Evolutionary conservation across 2,329 filamentous ascomycete species (phyloP), one percentile per base, ranked within the genome.

Genomic region (Xylariaceae sp.): DNA sequence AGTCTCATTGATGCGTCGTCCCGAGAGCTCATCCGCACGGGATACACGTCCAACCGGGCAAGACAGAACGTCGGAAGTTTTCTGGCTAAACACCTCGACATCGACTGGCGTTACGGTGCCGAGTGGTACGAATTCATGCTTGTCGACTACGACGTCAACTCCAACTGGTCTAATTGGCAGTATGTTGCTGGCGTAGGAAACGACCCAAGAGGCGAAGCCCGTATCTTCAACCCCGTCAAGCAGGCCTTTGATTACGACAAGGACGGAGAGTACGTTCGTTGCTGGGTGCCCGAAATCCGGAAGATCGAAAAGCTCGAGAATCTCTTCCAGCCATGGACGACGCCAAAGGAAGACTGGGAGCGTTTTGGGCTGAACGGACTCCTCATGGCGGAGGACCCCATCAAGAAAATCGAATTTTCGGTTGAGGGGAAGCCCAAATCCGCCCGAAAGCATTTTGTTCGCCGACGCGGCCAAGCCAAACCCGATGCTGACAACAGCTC

Each of bases 81-180:
- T 70, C 75, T 92, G 1, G 74, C 88, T 0, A 90, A 90, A 65
- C 88, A 90, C 62, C 76, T 92, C 2, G 80, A 80, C 1, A 85
- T 93, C 18, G 89, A 93, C 72, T 94, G 90, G 90, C 82, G 88
- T 0, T 80, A 89, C 11, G 90, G 89, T 0, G 90, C 89, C 0
- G 89, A 92, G 70, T 93, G 88, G 88, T 93, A 92, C 69, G 89
- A 93, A 70, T 83, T 81, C 69, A 76, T 88, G 69, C 78, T 92
- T 2, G 78, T 87, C 35, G 90, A 94, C 70, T 91, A 92, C 70
- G 89, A 93, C 66, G 80, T 88, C 0, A 84, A 82, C 11, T 88
- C 81, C 60, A 92, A 92, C 66, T 93, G 88, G 88, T 85, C 85
- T 8, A 92, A 91, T 67, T 92, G 89, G 89, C 88, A 92, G 71